phyloP scores from a whole-genome alignment of 2,329 filamentous ascomycete species.

The Trichocomaceae sp. region DNA sequence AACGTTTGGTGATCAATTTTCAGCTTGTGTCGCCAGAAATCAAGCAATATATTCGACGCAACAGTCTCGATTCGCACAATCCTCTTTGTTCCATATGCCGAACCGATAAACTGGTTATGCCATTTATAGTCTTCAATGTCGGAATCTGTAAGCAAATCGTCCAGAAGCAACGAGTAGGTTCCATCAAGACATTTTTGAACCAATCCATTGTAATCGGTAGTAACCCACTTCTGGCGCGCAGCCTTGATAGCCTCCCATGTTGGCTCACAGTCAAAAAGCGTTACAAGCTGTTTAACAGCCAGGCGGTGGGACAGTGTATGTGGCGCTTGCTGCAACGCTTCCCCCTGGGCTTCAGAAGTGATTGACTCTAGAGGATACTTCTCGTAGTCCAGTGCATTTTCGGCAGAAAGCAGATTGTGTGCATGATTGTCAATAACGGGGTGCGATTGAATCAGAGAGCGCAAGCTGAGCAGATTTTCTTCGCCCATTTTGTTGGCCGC shows the following conservation, averaged over 20 bases:
- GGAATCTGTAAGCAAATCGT: constrained; percentile 61
- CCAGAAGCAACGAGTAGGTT: constrained; percentile 68
- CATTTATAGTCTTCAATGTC: constrained; percentile 55
- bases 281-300: constrained; percentile 61
- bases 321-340: constrained; percentile 56
- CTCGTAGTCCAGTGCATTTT: constrained; percentile 27
- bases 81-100: constrained; percentile 55
- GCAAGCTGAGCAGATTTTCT: constrained; percentile 24
- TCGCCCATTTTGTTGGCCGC: constrained; percentile 1
- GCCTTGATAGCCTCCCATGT: constrained; percentile 54
- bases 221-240: constrained; percentile 43
- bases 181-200: constrained; percentile 60
- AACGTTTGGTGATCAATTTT: constrained; percentile 26
- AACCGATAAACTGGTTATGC: constrained; percentile 58
- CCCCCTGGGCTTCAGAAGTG: constrained; percentile 64
- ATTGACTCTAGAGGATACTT: constrained; percentile 53
- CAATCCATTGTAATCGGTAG: constrained; percentile 51
- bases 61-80: constrained; percentile 73
- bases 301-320: constrained; percentile 63
- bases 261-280: constrained; percentile 57
- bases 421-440: constrained; percentile 46
- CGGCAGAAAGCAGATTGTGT: constrained; percentile 36
- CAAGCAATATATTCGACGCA: constrained; percentile 56
- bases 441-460: constrained; percentile 31
- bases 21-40: constrained; percentile 26